These are phyloP conservation scores for Dimargaris verticillata DNA, from an alignment of 192 early-diverging fungal genomes.

Conservation along the genomic window DNA sequence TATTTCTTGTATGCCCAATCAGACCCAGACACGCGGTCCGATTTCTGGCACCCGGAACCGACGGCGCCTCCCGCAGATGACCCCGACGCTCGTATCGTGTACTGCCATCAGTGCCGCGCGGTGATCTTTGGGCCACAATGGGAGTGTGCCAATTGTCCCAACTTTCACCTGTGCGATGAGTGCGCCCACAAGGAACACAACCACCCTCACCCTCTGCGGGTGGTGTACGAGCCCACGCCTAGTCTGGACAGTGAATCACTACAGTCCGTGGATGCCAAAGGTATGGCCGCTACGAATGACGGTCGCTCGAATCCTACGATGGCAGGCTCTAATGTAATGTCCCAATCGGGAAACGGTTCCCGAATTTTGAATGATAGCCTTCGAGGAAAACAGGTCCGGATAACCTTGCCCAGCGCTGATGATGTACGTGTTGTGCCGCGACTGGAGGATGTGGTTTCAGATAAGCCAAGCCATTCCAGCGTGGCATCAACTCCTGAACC, in stretches of 20 bases:
- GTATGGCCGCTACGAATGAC: too few relatives aligned
- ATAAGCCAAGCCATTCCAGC: not conserved
- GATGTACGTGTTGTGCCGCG: slow-evolving; percentile 1
- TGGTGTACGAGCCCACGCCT: not conserved
- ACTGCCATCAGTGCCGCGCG: slow-evolving; percentile 1
- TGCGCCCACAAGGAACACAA: not conserved
- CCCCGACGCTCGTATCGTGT: not conserved
- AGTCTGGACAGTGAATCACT: too few relatives aligned
- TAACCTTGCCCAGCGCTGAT: not conserved
- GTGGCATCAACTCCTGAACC: too few relatives aligned
- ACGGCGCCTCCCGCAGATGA: not conserved
- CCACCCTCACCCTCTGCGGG: not conserved
- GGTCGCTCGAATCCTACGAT: too few relatives aligned
- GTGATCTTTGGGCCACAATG: slow-evolving; percentile 2
- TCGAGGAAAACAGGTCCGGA: too few relatives aligned
- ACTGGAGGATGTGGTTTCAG: not conserved
- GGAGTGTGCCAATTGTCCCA: not conserved
- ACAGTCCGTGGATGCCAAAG: too few relatives aligned
- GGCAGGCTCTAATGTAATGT: too few relatives aligned
- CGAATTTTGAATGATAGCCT: too few relatives aligned
- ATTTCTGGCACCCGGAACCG: slow-evolving; percentile 7
- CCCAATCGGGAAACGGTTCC: too few relatives aligned
- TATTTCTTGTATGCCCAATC: not conserved
- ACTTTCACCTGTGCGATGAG: not conserved
- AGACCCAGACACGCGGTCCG: not conserved